Conservation (phyloP, 1,284 basidiomycete genomes). For the Agroathelia rolfsii region DNA sequence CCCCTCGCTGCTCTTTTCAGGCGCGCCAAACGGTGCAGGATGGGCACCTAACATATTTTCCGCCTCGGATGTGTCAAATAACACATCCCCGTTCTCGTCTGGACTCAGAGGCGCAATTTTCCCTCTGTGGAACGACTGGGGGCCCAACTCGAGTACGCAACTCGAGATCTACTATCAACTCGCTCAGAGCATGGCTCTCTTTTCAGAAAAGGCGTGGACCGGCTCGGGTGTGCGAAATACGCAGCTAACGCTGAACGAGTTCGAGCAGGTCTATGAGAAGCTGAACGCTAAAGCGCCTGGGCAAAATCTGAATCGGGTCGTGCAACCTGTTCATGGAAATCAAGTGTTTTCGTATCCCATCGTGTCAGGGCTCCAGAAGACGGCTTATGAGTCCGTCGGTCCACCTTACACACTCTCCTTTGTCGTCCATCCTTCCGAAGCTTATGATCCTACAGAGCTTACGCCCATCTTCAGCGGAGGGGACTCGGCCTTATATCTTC, state of each 20-base stretch:
- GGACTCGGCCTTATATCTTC: slow-evolving; percentile 27
- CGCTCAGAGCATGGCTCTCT: slow-evolving; percentile 23
- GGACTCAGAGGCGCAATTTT: slow-evolving; percentile 25
- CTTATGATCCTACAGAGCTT: slow-evolving; percentile 8
- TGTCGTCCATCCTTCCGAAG: slow-evolving; percentile 16
- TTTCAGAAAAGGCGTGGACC: slow-evolving; percentile 28
- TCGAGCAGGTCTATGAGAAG: slow-evolving; percentile 19
- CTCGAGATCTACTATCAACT: slow-evolving; percentile 28
- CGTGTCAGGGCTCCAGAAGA: slow-evolving; percentile 17
- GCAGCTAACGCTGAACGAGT: slow-evolving; percentile 20
- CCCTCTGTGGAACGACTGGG: slow-evolving; percentile 31
- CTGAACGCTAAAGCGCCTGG: slow-evolving; percentile 24
- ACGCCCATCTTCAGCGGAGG: slow-evolving; percentile 26
- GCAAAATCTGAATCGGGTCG: slow-evolving; percentile 27
- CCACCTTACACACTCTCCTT: slow-evolving; percentile 34
- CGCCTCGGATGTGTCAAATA: slow-evolving; percentile 19
- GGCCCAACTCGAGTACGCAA: slow-evolving; percentile 28
- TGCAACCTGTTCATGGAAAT: slow-evolving; percentile 14
- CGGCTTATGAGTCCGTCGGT: slow-evolving; percentile 28
- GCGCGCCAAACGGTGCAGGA: slow-evolving; percentile 20
- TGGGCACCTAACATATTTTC: slow-evolving; percentile 28
- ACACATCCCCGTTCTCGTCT: slow-evolving; percentile 17
- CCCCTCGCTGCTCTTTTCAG: slow-evolving; percentile 20
- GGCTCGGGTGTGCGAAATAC: slow-evolving; percentile 22
- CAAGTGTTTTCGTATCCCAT: slow-evolving; percentile 17